Conservation (phyloP, 169 alveolate genomes). For the Perkinsus chesapeaki region DNA sequence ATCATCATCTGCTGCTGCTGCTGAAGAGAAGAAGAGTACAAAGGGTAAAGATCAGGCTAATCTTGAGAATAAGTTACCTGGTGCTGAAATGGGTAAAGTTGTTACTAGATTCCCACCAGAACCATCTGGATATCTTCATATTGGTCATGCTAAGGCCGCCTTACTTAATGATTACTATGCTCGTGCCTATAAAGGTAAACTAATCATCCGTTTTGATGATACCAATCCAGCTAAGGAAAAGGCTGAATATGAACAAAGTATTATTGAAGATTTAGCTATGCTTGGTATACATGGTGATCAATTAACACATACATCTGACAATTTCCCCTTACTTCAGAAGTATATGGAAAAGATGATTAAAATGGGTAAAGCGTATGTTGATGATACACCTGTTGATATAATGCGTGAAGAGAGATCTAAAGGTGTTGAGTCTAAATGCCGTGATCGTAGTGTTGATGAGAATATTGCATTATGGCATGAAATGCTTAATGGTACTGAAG, state of each 20-base stretch:
- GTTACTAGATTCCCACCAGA: conserved; percentile 99
- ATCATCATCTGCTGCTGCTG: not conserved
- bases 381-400: conserved; percentile 87
- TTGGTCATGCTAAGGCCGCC: conserved; percentile 99
- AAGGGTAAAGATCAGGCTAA: conserved; percentile 26
- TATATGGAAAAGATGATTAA: conserved; percentile 72
- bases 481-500: conserved; percentile 73
- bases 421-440: conserved; percentile 77
- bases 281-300: conserved; percentile 77
- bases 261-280: conserved; percentile 77
- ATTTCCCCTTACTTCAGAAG: conserved; percentile 77
- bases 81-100: conserved; percentile 89
- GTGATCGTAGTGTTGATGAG: conserved; percentile 78
- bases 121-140: conserved; percentile 97
- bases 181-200: conserved; percentile 84
- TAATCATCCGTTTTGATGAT: conserved; percentile 94
- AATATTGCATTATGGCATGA: conserved; percentile 78
- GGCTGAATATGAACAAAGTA: conserved; percentile 85
- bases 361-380: conserved; percentile 86
- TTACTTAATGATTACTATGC: conserved; percentile 89
- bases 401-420: conserved; percentile 93
- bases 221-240: conserved; percentile 95
- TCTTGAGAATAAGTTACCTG: conserved; percentile 53
- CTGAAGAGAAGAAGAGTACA: not conserved
- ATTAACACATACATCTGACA: conserved; percentile 89